Conservation (phyloP, 805 yeast species). For the Candida quercuum region DNA sequence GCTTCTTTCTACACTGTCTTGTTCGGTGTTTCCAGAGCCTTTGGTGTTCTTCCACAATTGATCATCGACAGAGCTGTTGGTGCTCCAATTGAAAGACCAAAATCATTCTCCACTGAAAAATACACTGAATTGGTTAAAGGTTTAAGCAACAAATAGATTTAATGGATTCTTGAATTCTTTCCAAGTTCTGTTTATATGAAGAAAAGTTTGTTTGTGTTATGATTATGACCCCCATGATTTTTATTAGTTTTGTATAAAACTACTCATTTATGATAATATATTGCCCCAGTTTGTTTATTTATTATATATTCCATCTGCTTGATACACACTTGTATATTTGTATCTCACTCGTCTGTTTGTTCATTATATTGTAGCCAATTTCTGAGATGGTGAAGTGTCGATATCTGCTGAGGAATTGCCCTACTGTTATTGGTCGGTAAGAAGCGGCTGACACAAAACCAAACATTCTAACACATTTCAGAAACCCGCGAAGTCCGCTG, state of each 20-base stretch:
- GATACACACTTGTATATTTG: neutral
- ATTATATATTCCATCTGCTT: constrained; percentile 1
- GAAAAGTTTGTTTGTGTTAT: constrained; percentile 2
- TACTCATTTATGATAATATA: neutral
- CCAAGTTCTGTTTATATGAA: too few species aligned
- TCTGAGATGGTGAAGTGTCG: too few species aligned
- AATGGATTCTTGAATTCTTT: too few species aligned
- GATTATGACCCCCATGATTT: constrained; percentile 11
- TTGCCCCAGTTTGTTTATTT: neutral
- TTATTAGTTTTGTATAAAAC: constrained; percentile 4
- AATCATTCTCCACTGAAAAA: constrained; percentile 91
- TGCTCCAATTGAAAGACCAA: constrained; percentile 82
- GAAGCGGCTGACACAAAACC: neutral
- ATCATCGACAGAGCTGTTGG: constrained; percentile 83
- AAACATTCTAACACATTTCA: too few species aligned
- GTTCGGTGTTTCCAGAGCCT: constrained; percentile 83
- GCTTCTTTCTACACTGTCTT: constrained; percentile 79
- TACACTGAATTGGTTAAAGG: constrained; percentile 73
- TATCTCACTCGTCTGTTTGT: too few species aligned
- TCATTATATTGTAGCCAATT: too few species aligned
- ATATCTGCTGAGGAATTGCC: neutral
- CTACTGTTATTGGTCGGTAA: neutral
- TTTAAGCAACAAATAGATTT: constrained; percentile 22
- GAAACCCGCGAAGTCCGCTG: too few species aligned
- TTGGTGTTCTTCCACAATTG: constrained; percentile 82